Conservation (phyloP, 345 rosid genomes). For the Atalantia buxifolia region DNA sequence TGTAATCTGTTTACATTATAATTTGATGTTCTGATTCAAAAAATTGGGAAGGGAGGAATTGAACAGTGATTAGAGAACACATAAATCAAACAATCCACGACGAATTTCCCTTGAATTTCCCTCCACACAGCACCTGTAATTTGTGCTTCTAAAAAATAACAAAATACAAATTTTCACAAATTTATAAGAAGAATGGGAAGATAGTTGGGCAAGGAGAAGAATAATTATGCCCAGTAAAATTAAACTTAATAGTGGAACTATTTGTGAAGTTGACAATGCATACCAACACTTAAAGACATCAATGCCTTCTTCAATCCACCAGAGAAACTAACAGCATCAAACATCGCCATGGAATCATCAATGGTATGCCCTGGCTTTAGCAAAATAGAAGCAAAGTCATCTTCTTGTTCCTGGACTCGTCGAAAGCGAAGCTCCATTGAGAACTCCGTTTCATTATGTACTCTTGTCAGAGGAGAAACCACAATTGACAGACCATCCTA, state of each 20-base stretch:
- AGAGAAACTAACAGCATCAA: conserved; percentile 68
- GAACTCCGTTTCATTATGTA: conserved; percentile 77
- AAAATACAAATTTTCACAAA: not conserved
- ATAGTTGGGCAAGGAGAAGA: not conserved
- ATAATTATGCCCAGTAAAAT: not conserved
- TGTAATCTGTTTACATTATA: not conserved
- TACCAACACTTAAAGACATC: conserved; percentile 80
- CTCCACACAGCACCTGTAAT: not conserved
- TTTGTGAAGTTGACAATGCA: conserved; percentile 17
- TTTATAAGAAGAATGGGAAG: not conserved
- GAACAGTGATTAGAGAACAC: not conserved
- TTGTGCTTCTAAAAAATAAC: not conserved
- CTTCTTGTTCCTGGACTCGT: conserved; percentile 53
- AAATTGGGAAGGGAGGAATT: not conserved
- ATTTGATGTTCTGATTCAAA: not conserved
- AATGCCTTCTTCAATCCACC: conserved; percentile 78
- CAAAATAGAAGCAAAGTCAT: conserved; percentile 52
- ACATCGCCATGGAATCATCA: conserved; percentile 80
- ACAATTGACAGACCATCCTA: conserved; percentile 83
- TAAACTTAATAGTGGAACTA: not conserved
- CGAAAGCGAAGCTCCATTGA: conserved; percentile 78
- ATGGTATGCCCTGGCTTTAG: conserved; percentile 70
- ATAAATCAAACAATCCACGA: not conserved
- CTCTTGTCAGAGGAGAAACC: conserved; percentile 81
- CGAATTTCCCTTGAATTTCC: not conserved